phyloP scores from a whole-genome alignment of 2,329 filamentous ascomycete species.

The Corynespora cassiicola region DNA sequence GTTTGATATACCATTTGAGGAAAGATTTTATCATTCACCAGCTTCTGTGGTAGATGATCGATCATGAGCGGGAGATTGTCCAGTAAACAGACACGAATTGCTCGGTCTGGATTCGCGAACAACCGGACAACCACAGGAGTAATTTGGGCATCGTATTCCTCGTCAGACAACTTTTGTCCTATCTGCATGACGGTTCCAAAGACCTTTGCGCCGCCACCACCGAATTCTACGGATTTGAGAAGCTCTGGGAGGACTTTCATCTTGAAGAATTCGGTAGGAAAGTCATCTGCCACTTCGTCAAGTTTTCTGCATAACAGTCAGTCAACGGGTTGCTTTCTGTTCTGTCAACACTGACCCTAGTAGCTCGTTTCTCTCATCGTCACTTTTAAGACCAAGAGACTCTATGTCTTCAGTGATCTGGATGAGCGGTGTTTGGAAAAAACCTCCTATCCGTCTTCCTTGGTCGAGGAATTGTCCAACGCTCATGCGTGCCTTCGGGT shows the following conservation, averaged over 20 bases:
- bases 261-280: constrained; percentile 97
- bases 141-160: constrained; percentile 86
- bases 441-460: constrained; percentile 79
- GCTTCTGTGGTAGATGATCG: constrained; percentile 83
- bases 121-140: constrained; percentile 86
- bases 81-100: constrained; percentile 86
- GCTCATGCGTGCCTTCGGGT: constrained; percentile 86
- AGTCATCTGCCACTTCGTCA: constrained; percentile 87
- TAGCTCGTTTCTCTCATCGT: constrained; percentile 83
- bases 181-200: constrained; percentile 91
- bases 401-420: constrained; percentile 92
- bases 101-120: constrained; percentile 90
- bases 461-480: constrained; percentile 89
- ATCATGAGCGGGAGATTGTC: constrained; percentile 92
- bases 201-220: constrained; percentile 91
- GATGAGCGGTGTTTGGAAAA: constrained; percentile 93
- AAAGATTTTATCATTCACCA: constrained; percentile 96
- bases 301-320: constrained; percentile 73
- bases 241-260: constrained; percentile 95
- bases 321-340: not conserved
- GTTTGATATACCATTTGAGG: constrained; percentile 88
- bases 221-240: constrained; percentile 98
- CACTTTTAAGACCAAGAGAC: constrained; percentile 85
- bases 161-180: constrained; percentile 80
- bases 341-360: constrained; percentile 61